Conservation (phyloP, 2,329 filamentous ascomycete genomes). For the Didymosphaeria variabile region DNA sequence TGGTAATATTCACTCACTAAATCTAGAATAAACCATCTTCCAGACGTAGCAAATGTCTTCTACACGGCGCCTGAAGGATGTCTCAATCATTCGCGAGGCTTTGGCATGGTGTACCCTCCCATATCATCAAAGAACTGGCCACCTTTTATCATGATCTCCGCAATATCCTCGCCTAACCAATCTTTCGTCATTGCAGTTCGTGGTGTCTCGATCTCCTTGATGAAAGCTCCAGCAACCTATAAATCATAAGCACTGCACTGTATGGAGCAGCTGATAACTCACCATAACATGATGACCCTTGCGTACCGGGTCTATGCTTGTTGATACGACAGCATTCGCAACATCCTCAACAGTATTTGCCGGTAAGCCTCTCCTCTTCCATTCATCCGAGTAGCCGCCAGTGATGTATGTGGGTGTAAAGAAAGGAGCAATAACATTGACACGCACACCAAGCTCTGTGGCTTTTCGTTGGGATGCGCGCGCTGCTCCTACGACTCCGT, state of each 20-base stretch:
- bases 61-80: no score
- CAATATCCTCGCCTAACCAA: slow-evolving; percentile 48
- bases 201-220: slow-evolving; percentile 42
- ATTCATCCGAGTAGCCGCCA: slow-evolving; percentile 48
- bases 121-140: slow-evolving; percentile 47
- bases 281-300: slow-evolving; percentile 44
- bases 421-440: slow-evolving; percentile 60
- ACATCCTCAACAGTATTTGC: slow-evolving; percentile 56
- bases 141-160: slow-evolving; percentile 41
- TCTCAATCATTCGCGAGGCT: slow-evolving; percentile 23
- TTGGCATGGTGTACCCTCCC: slow-evolving; percentile 48
- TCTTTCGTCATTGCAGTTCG: slow-evolving; percentile 34
- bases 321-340: slow-evolving; percentile 52
- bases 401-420: slow-evolving; percentile 59
- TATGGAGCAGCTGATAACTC: slow-evolving; percentile 5
- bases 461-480: slow-evolving; percentile 51
- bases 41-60: neutral
- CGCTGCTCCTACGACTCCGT: slow-evolving; percentile 53
- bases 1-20: neutral
- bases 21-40: no score
- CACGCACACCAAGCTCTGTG: slow-evolving; percentile 47
- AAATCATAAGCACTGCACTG: slow-evolving; percentile 9
- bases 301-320: slow-evolving; percentile 43
- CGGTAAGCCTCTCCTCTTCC: slow-evolving; percentile 51
- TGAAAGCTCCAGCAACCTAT: slow-evolving; percentile 40